These are phyloP conservation scores for Epichloe sp. DNA, from an alignment of 2,329 filamentous ascomycete genomes.

Conservation along the genomic window DNA sequence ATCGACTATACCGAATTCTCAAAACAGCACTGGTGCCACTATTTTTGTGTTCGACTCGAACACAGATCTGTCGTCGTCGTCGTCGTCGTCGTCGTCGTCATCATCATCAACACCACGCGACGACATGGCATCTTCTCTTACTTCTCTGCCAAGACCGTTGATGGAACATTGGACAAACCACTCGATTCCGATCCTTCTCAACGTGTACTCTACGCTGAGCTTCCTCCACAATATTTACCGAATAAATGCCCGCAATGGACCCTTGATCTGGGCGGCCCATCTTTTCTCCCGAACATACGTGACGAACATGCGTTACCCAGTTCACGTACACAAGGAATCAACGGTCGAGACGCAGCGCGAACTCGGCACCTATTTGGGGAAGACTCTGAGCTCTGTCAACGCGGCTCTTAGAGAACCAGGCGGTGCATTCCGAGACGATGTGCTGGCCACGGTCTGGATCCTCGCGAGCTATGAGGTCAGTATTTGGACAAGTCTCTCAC, in stretches of 20 bases:
- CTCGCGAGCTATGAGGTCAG: slow-evolving; percentile 26
- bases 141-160: slow-evolving; percentile 12
- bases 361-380: slow-evolving; percentile 22
- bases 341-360: slow-evolving; percentile 17
- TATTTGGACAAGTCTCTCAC: neutral
- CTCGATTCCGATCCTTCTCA: slow-evolving; percentile 26
- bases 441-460: slow-evolving; percentile 27
- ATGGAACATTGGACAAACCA: slow-evolving; percentile 25
- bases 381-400: slow-evolving; percentile 24
- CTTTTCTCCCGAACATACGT: slow-evolving; percentile 27
- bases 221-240: slow-evolving; percentile 21
- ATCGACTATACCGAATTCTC: neutral
- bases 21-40: slow-evolving; percentile 3
- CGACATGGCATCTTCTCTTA: slow-evolving; percentile 4
- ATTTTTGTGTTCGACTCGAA: slow-evolving; percentile 2
- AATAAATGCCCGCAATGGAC: slow-evolving; percentile 15
- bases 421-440: slow-evolving; percentile 20
- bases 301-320: slow-evolving; percentile 22
- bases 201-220: slow-evolving; percentile 22
- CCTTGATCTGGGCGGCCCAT: slow-evolving; percentile 26
- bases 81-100: neutral
- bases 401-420: slow-evolving; percentile 20
- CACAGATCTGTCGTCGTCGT: neutral
- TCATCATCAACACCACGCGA: neutral
- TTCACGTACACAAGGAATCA: slow-evolving; percentile 15